Evolutionary conservation across 495 filamentous ascomycete species (phyloP).

Genomic region (Hypomontagnella monticulosa): DNA sequence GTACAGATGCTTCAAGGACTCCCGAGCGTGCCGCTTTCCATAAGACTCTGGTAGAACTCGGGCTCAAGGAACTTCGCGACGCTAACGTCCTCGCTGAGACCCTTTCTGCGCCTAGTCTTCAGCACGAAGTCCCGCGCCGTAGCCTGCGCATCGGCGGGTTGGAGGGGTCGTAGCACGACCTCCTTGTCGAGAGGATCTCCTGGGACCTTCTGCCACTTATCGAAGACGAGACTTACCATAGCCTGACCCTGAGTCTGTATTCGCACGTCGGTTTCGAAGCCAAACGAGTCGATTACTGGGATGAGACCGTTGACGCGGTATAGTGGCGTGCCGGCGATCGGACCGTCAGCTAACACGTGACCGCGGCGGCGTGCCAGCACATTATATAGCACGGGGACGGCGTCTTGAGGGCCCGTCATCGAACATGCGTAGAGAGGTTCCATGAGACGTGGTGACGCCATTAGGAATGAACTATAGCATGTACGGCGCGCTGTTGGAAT

Average conservation of each 20-base stretch:
- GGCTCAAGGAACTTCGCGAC: conserved; percentile 96
- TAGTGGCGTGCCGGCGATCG: conserved; percentile 94
- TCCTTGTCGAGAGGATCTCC: conserved; percentile 94
- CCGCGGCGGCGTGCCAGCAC: conserved; percentile 87
- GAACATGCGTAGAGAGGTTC: conserved; percentile 92
- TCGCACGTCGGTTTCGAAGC: conserved; percentile 95
- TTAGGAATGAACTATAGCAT: conserved; percentile 93
- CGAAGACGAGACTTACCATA: conserved; percentile 90
- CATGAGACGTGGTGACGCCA: conserved; percentile 96
- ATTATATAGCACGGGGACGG: conserved; percentile 88
- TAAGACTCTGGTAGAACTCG: conserved; percentile 87
- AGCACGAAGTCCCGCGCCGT: conserved; percentile 95
- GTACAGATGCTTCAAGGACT: conserved; percentile 36
- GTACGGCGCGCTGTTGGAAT: conserved; percentile 93
- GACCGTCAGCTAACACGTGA: conserved; percentile 91
- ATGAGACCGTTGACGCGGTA: conserved; percentile 90
- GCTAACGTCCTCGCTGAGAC: conserved; percentile 92
- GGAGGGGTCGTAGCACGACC: conserved; percentile 80
- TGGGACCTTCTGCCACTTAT: conserved; percentile 93
- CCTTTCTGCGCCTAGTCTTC: conserved; percentile 93
- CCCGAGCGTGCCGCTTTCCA: conserved; percentile 86
- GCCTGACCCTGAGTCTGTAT: conserved; percentile 96
- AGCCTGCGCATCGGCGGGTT: conserved; percentile 84
- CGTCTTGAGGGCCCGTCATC: conserved; percentile 93
- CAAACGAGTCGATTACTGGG: conserved; percentile 95